A percentile compares a stretch with the other conserved stretches of the same genome.
These are phyloP conservation scores for Agaricales sp. DNA, from an alignment of 1,284 basidiomycete genomes.

Conservation along the genomic window DNA sequence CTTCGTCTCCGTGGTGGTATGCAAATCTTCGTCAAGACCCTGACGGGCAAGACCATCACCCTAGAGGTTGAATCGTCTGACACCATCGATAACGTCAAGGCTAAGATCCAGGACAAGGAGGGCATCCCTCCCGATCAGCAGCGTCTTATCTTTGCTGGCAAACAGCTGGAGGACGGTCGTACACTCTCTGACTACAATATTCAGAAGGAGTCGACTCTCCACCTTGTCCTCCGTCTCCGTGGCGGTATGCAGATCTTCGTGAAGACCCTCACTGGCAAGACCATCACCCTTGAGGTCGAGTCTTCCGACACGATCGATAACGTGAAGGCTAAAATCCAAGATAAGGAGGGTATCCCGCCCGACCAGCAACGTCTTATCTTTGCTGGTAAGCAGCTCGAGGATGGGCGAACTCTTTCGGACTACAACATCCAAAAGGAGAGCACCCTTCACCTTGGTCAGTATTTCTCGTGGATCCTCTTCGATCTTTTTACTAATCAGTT, in stretches of 20 bases:
- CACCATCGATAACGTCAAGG: conserved; percentile 1
- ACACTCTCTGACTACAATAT: conserved; percentile 4
- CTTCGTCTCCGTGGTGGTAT: conserved; percentile 63
- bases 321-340: conserved; percentile 3
- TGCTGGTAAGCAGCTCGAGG: conserved; percentile 4
- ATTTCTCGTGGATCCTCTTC: neutral
- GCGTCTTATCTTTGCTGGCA: conserved; percentile 3
- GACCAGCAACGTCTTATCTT: conserved; percentile 3
- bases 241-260: neutral
- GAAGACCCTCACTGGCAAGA: conserved; percentile 1
- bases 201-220: conserved; percentile 2
- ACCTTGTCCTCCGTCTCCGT: neutral
- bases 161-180: conserved; percentile 2
- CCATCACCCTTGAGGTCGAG: conserved; percentile 2
- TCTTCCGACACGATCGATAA: conserved; percentile 1
- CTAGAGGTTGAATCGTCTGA: conserved; percentile 3
- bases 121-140: conserved; percentile 3
- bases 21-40: conserved; percentile 66
- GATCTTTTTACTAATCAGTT: neutral
- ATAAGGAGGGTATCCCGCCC: conserved; percentile 2
- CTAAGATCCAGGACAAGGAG: conserved; percentile 4
- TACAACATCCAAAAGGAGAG: conserved; percentile 3
- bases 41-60: conserved; percentile 38
- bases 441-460: conserved; percentile 1
- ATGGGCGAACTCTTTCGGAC: conserved; percentile 1